Conservation (phyloP, 2,329 filamentous ascomycete genomes). For the Didymella glomerata region DNA sequence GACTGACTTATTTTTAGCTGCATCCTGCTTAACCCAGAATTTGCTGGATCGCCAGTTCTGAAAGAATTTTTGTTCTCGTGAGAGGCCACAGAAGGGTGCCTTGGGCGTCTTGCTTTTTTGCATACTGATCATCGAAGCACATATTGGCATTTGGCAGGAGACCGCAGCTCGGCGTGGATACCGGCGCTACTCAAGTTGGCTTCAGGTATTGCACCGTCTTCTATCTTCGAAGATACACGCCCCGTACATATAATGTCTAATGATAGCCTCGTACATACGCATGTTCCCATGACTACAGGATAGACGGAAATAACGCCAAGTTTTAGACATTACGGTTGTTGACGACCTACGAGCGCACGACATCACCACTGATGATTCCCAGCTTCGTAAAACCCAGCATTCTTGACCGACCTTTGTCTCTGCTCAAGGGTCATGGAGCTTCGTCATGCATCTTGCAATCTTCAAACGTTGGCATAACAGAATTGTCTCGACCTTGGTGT, state of each 20-base stretch:
- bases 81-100: background rate
- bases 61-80: conserved; percentile 85
- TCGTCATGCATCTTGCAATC: background rate
- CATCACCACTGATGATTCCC: background rate
- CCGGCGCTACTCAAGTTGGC: background rate
- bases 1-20: conserved; percentile 66
- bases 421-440: background rate
- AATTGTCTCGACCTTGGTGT: conserved; percentile 1
- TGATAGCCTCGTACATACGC: background rate
- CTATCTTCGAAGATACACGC: background rate
- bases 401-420: background rate
- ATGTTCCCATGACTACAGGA: background rate
- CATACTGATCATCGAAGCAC: background rate
- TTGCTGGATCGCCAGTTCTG: conserved; percentile 86
- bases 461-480: background rate
- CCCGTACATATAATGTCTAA: conserved; percentile 17
- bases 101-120: conserved; percentile 5
- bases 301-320: background rate
- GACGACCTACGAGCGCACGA: background rate
- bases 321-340: background rate
- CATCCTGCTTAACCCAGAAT: conserved; percentile 90
- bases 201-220: background rate
- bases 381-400: background rate
- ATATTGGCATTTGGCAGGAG: conserved; percentile 1
- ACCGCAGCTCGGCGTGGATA: background rate